Percentiles rank a stretch among this genome's conserved stretches.
Conservation (phyloP, 306 rosid species). For the Trifolium fragiferum region DNA sequence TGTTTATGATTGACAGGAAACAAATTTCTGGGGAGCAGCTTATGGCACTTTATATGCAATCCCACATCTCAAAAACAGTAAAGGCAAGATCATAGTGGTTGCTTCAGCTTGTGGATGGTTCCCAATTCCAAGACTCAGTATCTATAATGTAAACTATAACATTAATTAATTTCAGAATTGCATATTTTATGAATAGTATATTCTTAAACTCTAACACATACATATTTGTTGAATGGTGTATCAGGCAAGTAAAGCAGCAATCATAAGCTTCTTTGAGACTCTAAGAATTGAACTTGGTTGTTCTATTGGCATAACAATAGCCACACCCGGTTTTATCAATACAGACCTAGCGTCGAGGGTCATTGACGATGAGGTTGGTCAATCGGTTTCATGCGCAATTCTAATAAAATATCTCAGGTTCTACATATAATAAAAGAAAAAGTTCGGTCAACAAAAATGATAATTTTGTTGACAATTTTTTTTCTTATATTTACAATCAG, state of each 20-base stretch:
- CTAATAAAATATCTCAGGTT: no score
- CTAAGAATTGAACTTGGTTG: constrained; percentile 52
- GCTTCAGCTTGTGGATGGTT: constrained; percentile 68
- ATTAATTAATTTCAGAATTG: no score
- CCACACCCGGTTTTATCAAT: constrained; percentile 45
- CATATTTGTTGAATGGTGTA: not conserved
- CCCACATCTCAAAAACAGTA: constrained; percentile 60
- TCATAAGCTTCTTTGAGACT: constrained; percentile 51
- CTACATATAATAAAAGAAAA: no score
- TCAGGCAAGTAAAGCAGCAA: constrained; percentile 66
- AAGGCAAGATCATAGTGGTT: constrained; percentile 66
- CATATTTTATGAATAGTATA: no score
- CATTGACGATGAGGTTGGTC: constrained; percentile 14
- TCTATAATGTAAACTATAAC: constrained; percentile 52
- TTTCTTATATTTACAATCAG: no score
- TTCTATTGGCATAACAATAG: constrained; percentile 51
- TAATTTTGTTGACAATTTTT: no score
- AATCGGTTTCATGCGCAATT: no score
- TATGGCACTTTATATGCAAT: constrained; percentile 58
- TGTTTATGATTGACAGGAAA: no score
- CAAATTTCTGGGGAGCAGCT: constrained; percentile 79
- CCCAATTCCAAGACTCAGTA: constrained; percentile 58
- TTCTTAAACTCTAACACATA: no score
- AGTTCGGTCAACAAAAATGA: no score
- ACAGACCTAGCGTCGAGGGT: constrained; percentile 27